Percentiles rank a stretch among this genome's conserved stretches.
phyloP scores from a whole-genome alignment of 2,329 filamentous ascomycete genomes.

The Trichoderma arundinaceum region DNA sequence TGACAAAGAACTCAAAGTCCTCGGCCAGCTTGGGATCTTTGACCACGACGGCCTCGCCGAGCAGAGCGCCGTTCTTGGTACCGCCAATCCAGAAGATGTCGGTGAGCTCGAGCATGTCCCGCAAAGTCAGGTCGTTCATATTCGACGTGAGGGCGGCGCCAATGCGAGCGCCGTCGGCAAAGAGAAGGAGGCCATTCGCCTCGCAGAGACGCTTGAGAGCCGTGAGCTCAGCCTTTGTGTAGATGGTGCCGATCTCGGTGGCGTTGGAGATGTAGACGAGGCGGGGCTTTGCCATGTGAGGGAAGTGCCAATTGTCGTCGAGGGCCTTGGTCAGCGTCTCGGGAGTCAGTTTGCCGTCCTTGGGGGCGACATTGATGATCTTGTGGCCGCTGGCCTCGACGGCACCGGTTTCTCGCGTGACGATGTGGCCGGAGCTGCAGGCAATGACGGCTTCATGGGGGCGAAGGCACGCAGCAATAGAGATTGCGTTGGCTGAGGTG shows the following conservation, averaged over 20 bases:
- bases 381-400: constrained; percentile 59
- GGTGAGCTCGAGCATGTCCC: constrained; percentile 53
- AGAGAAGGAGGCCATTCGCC: constrained; percentile 48
- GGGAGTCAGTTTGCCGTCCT: constrained; percentile 55
- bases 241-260: constrained; percentile 57
- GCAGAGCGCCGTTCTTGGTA: constrained; percentile 57
- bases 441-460: constrained; percentile 59
- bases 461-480: constrained; percentile 56
- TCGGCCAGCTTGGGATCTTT: constrained; percentile 49
- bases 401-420: constrained; percentile 56
- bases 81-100: constrained; percentile 63
- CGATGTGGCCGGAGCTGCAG: constrained; percentile 55
- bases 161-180: constrained; percentile 57
- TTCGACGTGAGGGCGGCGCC: constrained; percentile 50
- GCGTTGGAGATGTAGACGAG: constrained; percentile 60
- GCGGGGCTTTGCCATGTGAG: constrained; percentile 57
- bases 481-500: constrained; percentile 58
- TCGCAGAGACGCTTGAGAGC: constrained; percentile 52
- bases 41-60: constrained; percentile 58
- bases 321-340: constrained; percentile 49
- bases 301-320: constrained; percentile 56
- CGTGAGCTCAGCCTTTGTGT: constrained; percentile 50
- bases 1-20: constrained; percentile 58
- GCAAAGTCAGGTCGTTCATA: constrained; percentile 51
- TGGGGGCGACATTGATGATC: constrained; percentile 54